Conservation (phyloP, 225 moss, liverwort and hornwort species). For the Takakia lepidozioides region DNA sequence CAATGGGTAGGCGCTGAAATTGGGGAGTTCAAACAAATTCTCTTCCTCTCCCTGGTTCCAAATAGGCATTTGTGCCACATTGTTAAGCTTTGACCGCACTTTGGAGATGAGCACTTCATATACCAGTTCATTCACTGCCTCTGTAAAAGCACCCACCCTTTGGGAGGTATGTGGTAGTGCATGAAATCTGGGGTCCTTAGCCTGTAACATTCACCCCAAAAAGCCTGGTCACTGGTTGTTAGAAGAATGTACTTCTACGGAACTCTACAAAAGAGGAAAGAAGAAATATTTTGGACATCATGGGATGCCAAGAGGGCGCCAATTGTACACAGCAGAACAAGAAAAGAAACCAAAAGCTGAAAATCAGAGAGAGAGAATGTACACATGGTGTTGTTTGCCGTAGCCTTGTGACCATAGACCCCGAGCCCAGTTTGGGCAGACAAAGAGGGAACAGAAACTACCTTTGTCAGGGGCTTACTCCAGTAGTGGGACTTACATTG, state of each 20-base stretch:
- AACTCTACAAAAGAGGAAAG: too few species aligned
- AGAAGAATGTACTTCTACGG: too few species aligned
- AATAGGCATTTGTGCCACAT: conserved; percentile 68
- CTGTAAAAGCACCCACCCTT: conserved; percentile 76
- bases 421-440: too few species aligned
- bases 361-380: too few species aligned
- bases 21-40: conserved; percentile 76
- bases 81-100: conserved; percentile 81
- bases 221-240: too few species aligned
- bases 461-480: too few species aligned
- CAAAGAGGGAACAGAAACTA: too few species aligned
- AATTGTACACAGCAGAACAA: not conserved
- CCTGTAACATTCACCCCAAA: conserved; percentile 45
- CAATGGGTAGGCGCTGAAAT: conserved; percentile 88
- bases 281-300: too few species aligned
- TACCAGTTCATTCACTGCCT: conserved; percentile 94
- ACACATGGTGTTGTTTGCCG: too few species aligned
- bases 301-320: not conserved
- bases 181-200: conserved; percentile 96
- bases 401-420: too few species aligned
- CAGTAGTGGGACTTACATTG: too few species aligned
- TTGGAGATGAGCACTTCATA: conserved; percentile 99
- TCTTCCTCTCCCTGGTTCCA: conserved; percentile 91
- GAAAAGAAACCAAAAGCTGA: conserved; percentile 13
- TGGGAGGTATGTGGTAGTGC: conserved; percentile 90